Evolutionary conservation across 495 filamentous ascomycete genomes (phyloP).

Genomic region (Viridothelium virens): DNA sequence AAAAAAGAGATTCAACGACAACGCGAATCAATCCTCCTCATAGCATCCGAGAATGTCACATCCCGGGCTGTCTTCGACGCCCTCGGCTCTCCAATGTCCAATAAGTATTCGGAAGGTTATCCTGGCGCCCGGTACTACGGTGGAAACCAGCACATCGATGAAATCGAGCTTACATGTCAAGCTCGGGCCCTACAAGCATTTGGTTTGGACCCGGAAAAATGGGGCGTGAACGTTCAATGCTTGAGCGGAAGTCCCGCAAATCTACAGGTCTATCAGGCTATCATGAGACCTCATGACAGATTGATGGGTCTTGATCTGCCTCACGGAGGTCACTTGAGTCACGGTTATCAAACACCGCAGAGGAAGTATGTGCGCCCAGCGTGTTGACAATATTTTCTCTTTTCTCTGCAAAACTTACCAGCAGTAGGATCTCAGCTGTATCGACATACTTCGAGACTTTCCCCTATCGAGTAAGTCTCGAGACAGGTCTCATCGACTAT

Average conservation of each 20-base stretch:
- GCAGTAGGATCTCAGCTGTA: conserved; percentile 36
- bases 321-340: conserved; percentile 94
- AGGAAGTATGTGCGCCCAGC: conserved; percentile 54
- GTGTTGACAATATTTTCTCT: not conserved
- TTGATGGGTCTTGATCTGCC: conserved; percentile 97
- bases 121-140: conserved; percentile 98
- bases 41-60: conserved; percentile 88
- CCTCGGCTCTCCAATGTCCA: conserved; percentile 82
- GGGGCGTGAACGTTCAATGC: conserved; percentile 98
- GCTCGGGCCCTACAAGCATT: conserved; percentile 89
- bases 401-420: not conserved
- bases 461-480: conserved; percentile 41
- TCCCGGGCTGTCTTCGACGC: conserved; percentile 85
- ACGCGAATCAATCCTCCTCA: conserved; percentile 96
- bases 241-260: conserved; percentile 91
- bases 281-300: conserved; percentile 93
- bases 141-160: conserved; percentile 97
- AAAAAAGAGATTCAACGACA: conserved; percentile 93
- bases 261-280: conserved; percentile 96
- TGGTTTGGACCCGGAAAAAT: conserved; percentile 74
- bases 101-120: conserved; percentile 99
- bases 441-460: conserved; percentile 42
- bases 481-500: conserved; percentile 91
- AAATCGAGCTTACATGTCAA: conserved; percentile 94
- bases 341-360: conserved; percentile 92